Evolutionary conservation across 139 green algal genomes (phyloP), one percentile per base, ranked within the genome.

Genomic region (Trebouxia sp.): DNA sequence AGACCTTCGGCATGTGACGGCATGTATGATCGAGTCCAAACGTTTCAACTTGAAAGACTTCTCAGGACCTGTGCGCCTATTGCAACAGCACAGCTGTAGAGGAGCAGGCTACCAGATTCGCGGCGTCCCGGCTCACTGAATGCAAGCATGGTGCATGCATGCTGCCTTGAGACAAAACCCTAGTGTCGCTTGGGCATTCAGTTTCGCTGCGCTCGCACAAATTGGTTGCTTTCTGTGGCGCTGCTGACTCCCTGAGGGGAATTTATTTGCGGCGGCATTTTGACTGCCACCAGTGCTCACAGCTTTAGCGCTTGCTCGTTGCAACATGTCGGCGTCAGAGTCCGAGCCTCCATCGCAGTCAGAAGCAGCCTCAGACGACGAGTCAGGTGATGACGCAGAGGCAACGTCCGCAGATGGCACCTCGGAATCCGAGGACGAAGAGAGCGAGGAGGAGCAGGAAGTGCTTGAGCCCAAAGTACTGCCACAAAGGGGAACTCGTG

Each of bases 401-500:
- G 80, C 83, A 15, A 45, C 41, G 10, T 53, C 78, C 1, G 85
- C 82, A 65, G 81, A 76, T 38, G 51, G 62, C 30, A 51, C 45
- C 7, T 48, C 72, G 24, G 79, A 62, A 10, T 51, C 32, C 32
- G 79, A 83, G n/a, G 77, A 82, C 30, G 75, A 72, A 30, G 65
- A 83, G 28, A 37, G 10, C 14, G 65, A 69, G 9, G 74, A 81
- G 47, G 74, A 78, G 17, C 39, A 75, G 9, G 53, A 67, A 2
- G 42, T 53, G 22, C 28, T 41, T 58, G 65, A 79, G 69, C 88
- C 88, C 5, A 67, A 79, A 30, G 53, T 83, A 0, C 53, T 92
- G 50, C 89, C 89, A 17, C 32, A 79, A 35, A 76, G 88, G 26
- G 81, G 84, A 35, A 92, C 89, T 10, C 80, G 89, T 8, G 88